phyloP scores from a whole-genome alignment of 305 asterid genomes.

The Plantago coronopus region DNA sequence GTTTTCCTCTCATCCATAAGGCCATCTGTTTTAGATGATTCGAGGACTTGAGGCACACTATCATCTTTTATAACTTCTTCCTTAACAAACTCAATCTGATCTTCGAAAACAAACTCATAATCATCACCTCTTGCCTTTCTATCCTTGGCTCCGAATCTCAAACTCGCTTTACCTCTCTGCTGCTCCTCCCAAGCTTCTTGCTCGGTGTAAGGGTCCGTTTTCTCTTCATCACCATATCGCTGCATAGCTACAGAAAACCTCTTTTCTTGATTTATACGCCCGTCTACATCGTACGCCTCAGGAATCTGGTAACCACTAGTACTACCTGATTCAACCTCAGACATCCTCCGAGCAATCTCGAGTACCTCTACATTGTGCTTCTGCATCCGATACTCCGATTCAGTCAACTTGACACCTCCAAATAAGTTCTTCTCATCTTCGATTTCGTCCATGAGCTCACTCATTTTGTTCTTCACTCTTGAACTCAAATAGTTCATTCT shows the following conservation, averaged over 20 bases:
- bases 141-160: slow-evolving; percentile 39
- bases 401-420: slow-evolving; percentile 62
- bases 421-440: slow-evolving; percentile 84
- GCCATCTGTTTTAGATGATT: slow-evolving; percentile 48
- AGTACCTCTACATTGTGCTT: slow-evolving; percentile 24
- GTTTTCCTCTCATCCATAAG: slow-evolving; percentile 78
- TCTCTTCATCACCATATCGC: slow-evolving; percentile 14
- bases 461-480: slow-evolving; percentile 84
- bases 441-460: slow-evolving; percentile 75
- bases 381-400: slow-evolving; percentile 57
- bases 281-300: slow-evolving; percentile 13
- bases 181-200: slow-evolving; percentile 19
- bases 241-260: slow-evolving; percentile 13
- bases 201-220: slow-evolving; percentile 11
- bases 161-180: slow-evolving; percentile 4
- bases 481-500: slow-evolving; percentile 85
- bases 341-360: slow-evolving; percentile 6
- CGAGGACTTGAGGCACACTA: slow-evolving; percentile 43
- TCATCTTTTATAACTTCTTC: slow-evolving; percentile 76
- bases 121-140: slow-evolving; percentile 56
- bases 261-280: slow-evolving; percentile 11
- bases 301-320: slow-evolving; percentile 10
- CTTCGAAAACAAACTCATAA: slow-evolving; percentile 85
- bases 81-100: slow-evolving; percentile 91
- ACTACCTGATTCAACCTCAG: neutral